These are phyloP conservation scores for Botrytis fragariae DNA, from an alignment of 2,329 filamentous ascomycete species.

Conservation along the genomic window DNA sequence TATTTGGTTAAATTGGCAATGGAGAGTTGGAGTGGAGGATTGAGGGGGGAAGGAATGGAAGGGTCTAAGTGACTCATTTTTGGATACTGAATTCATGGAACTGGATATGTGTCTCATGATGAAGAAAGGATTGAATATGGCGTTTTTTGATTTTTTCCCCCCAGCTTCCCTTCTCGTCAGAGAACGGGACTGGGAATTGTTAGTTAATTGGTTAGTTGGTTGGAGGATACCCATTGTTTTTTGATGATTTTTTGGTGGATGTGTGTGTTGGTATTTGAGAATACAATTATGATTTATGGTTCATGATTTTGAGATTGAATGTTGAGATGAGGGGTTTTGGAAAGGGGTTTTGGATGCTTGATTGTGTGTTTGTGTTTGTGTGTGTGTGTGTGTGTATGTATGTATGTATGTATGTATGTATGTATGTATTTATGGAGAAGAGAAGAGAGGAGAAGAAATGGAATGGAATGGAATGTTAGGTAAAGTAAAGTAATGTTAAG, in stretches of 20 bases:
- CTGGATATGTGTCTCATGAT: background rate
- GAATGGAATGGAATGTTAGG: too few species aligned
- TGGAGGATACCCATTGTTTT: slow-evolving; percentile 1
- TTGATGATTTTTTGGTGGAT: background rate
- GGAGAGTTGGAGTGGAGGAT: background rate
- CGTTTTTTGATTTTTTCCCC: background rate
- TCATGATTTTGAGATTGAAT: background rate
- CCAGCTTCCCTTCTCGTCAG: background rate
- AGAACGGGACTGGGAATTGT: background rate
- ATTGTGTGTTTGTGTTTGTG: too few species aligned
- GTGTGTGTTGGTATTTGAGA: background rate
- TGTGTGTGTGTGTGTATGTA: too few species aligned
- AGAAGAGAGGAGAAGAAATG: too few species aligned
- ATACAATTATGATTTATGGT: background rate
- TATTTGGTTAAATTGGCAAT: background rate
- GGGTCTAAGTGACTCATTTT: background rate
- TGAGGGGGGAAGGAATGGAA: background rate
- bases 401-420: too few species aligned
- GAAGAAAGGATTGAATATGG: background rate
- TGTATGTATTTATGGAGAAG: too few species aligned
- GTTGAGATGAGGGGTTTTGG: too few species aligned
- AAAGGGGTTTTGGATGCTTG: too few species aligned
- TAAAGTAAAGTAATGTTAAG: too few species aligned
- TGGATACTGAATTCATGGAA: background rate
- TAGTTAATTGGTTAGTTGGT: too few species aligned